Percentiles rank a stretch among this genome's conserved stretches.
These are phyloP conservation scores for Pichia nakasei DNA, from an alignment of 805 yeast species.

Conservation along the genomic window DNA sequence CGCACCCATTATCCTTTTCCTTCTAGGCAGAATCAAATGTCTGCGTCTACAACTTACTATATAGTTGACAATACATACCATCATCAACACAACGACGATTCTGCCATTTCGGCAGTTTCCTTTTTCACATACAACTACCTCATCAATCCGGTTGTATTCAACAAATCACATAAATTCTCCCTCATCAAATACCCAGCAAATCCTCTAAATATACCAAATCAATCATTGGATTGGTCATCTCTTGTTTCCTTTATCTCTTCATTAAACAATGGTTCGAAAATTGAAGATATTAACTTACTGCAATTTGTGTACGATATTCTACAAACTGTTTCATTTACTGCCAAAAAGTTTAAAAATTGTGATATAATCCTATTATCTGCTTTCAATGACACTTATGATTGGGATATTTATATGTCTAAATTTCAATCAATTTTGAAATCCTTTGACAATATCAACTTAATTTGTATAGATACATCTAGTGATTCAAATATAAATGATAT, in stretches of 20 bases:
- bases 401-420: neutral
- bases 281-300: neutral
- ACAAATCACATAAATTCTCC: slow-evolving; percentile 5
- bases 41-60: neutral
- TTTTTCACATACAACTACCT: slow-evolving; percentile 6
- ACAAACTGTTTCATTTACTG: neutral
- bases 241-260: neutral
- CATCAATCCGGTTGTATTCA: slow-evolving; percentile 1
- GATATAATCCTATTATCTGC: slow-evolving; percentile 3
- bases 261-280: too few species aligned
- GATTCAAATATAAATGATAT: neutral
- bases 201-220: neutral
- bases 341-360: neutral
- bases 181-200: neutral
- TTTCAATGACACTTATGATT: neutral
- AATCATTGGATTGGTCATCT: slow-evolving; percentile 2
- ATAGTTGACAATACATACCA: neutral
- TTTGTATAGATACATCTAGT: neutral
- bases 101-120: neutral
- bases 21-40: too few species aligned
- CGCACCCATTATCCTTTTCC: too few species aligned
- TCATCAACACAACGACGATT: too few species aligned
- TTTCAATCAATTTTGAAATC: neutral
- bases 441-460: slow-evolving; percentile 1
- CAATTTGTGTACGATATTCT: neutral